Base-by-base conservation (phyloP, 805 yeast genomes). In the Metschnikowia gelsemii region DNA sequence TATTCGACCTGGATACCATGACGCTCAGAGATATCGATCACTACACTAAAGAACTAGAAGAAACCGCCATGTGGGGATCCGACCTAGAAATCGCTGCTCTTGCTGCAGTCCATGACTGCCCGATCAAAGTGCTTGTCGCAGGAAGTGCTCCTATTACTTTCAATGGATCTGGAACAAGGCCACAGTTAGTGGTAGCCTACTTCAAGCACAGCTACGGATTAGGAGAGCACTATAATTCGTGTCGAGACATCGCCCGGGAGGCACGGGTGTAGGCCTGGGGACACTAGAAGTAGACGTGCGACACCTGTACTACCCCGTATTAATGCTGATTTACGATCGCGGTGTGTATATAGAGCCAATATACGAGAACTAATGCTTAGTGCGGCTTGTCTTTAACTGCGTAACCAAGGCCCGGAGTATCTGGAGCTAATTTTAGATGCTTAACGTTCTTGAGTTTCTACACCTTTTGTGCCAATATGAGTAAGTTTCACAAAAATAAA, bases 61-160 rank as follows among this genome's bases (percentile, higher is more conserved):
- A 61, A n/a, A 87, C 96, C 0, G 81, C 95, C 0, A 78, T 86
- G 71, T 91, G 99, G 99, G 99, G 99, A 19, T 93, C 96, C 7
- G 97, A 93, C 54, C 70, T 88, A 69, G 99, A 91, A 66, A 80
- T 91, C 14, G 62, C 87, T 57, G 96, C 97, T 0, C 68, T 90
- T 29, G 74, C 95, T 1, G 73, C 79, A 45, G 78, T 77, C n/a
- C 85, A 73, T 53, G 72, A 82, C 45, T 80, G 86, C 51, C 86
- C 89, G 0, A 78, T 91, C n/a, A 72, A 81, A 35, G 82, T 91
- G 8, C 70, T 82, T 65, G 79, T 85, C 71, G 84, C 88, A 34
- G 95, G 95, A 0, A 75, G 87, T 29, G 75, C 89, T 4, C 73
- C 83, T 2, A 69, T 84, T 50, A 61, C 54, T 26, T 77, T 87